Percentiles rank a stretch among this genome's conserved stretches.
Evolutionary conservation across 441 rosid genomes (phyloP).

Genomic region (Hura crepitans): DNA sequence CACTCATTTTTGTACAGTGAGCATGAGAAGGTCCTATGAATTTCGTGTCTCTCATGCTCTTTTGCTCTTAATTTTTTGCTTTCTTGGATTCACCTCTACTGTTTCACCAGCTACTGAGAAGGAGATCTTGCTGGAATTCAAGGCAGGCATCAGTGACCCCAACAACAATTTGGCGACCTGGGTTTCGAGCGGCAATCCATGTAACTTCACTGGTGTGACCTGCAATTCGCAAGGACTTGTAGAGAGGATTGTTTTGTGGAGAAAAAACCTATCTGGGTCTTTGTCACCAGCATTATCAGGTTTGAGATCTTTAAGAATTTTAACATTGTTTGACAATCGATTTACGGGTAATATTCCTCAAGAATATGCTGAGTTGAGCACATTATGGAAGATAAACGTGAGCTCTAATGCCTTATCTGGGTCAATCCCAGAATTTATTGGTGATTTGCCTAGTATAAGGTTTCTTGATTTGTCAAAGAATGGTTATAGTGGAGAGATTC

Average conservation of each 20-base stretch:
- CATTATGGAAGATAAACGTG: constrained; percentile 87
- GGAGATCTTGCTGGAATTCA: constrained; percentile 83
- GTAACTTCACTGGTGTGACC: constrained; percentile 65
- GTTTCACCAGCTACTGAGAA: constrained; percentile 53
- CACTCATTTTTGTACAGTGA: constrained; percentile 28
- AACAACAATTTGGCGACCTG: constrained; percentile 60
- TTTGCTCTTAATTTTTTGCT: constrained; percentile 32
- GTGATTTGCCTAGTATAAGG: constrained; percentile 69
- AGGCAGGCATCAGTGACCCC: constrained; percentile 69
- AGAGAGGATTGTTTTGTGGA: constrained; percentile 88
- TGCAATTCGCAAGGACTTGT: constrained; percentile 69
- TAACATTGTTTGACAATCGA: constrained; percentile 80
- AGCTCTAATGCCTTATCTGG: constrained; percentile 88
- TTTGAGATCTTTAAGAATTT: constrained; percentile 59
- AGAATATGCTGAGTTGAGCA: constrained; percentile 56
- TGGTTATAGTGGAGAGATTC: constrained; percentile 58
- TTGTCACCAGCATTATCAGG: constrained; percentile 67
- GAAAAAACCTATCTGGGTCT: constrained; percentile 63
- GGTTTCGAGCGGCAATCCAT: constrained; percentile 54
- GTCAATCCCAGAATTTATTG: constrained; percentile 77
- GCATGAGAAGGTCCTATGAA: constrained; percentile 55
- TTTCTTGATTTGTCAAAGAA: constrained; percentile 88
- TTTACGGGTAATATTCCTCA: constrained; percentile 73
- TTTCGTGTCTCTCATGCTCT: constrained; percentile 42
- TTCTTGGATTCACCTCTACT: constrained; percentile 29